These are phyloP conservation scores for Lactifluus subvellereus DNA, from an alignment of 768 basidiomycete species.

Conservation along the genomic window DNA sequence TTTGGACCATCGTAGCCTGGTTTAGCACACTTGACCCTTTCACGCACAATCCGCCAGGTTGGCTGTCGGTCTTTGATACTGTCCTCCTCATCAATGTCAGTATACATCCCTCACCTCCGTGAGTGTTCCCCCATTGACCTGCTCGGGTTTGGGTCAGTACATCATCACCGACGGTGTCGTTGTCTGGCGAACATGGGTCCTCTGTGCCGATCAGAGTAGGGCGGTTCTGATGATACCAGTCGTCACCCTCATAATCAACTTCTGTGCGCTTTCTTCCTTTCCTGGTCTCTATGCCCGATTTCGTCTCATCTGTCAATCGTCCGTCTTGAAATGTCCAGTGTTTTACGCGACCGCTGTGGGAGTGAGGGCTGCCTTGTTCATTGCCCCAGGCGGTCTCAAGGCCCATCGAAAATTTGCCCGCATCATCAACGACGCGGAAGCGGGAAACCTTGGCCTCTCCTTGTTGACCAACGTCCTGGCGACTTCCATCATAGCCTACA, in stretches of 20 bases:
- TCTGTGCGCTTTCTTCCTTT: neutral
- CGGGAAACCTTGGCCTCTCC: neutral
- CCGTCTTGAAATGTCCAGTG: neutral
- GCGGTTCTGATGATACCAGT: neutral
- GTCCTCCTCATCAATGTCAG: constrained; percentile 8
- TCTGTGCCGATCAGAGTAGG: neutral
- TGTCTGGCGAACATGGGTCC: constrained; percentile 15
- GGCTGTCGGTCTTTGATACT: constrained; percentile 2
- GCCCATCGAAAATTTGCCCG: neutral
- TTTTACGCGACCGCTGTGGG: neutral
- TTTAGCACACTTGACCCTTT: neutral
- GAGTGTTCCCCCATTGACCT: neutral
- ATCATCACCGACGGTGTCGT: constrained; percentile 12
- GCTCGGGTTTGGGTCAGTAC: neutral
- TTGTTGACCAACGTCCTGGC: constrained; percentile 5
- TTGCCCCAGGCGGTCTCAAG: neutral
- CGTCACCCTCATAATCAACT: neutral
- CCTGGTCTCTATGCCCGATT: neutral
- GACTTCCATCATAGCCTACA: neutral
- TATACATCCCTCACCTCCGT: neutral
- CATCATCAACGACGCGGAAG: neutral
- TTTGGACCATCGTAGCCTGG: neutral
- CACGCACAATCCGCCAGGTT: neutral
- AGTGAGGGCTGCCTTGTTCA: neutral
- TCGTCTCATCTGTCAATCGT: neutral